A percentile compares a stretch with the other conserved stretches of the same genome.
Evolutionary conservation across 1,284 basidiomycete species (phyloP).

Genomic region (Apiotrichum sp.): DNA sequence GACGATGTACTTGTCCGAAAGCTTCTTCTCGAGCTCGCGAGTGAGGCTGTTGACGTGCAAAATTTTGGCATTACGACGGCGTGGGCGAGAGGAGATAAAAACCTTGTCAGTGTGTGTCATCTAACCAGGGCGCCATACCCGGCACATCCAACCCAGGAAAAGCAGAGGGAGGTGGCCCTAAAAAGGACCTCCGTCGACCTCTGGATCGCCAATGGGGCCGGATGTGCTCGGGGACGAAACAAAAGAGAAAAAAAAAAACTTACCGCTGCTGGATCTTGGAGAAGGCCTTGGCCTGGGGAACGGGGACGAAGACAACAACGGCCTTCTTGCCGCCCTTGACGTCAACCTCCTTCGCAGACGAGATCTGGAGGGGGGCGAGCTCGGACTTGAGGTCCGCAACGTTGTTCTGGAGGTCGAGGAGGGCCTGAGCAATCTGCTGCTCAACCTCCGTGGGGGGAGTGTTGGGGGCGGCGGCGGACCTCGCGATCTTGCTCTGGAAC

Average conservation of each 20-base stretch:
- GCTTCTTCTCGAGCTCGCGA: constrained; percentile 98
- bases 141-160: constrained; percentile 13
- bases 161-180: constrained; percentile 45
- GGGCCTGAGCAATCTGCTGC: constrained; percentile 86
- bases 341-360: constrained; percentile 96
- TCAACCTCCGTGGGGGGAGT: constrained; percentile 89
- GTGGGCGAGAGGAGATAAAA: not conserved
- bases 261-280: constrained; percentile 97
- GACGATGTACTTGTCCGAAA: constrained; percentile 90
- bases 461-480: constrained; percentile 81
- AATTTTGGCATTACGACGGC: constrained; percentile 20
- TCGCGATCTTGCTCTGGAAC: constrained; percentile 18
- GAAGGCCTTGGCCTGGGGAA: constrained; percentile 97
- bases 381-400: constrained; percentile 94
- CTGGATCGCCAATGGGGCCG: constrained; percentile 10
- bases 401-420: constrained; percentile 96
- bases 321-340: constrained; percentile 99
- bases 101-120: constrained; percentile 3
- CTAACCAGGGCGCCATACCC: constrained; percentile 11
- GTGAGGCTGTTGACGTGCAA: constrained; percentile 63
- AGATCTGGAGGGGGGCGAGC: constrained; percentile 92
- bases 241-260: constrained; percentile 30
- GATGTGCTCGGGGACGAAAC: constrained; percentile 3
- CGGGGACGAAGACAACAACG: constrained; percentile 96
- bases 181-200: constrained; percentile 48